A percentile compares a stretch with the other conserved stretches of the same genome.
These are phyloP conservation scores for Glebionis coronaria DNA, from an alignment of 129 eudicot genomes.

Conservation along the genomic window DNA sequence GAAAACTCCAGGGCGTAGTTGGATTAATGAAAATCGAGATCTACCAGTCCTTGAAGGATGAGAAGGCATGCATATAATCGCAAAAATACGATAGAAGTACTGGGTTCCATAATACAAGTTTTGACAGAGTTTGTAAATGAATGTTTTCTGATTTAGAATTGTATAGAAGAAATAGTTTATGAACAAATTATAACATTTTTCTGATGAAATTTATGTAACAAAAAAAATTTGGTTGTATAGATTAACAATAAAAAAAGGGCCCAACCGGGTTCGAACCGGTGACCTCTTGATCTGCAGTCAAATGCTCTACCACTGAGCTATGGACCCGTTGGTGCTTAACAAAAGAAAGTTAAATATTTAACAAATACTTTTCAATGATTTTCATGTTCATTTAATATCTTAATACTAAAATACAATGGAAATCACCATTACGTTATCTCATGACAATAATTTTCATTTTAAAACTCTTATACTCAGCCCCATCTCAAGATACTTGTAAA, in stretches of 20 bases:
- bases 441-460: too few species aligned
- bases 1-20: slow-evolving; percentile 59
- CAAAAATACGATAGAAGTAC: background rate
- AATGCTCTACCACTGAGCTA: slow-evolving; percentile 99
- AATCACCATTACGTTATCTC: too few species aligned
- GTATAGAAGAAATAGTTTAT: too few species aligned
- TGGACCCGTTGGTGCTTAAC: slow-evolving; percentile 35
- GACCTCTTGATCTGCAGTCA: slow-evolving; percentile 99
- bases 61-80: background rate
- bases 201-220: background rate
- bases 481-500: too few species aligned
- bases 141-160: background rate
- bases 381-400: too few species aligned
- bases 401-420: too few species aligned
- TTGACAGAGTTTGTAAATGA: slow-evolving; percentile 4
- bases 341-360: too few species aligned
- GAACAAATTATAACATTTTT: too few species aligned
- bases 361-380: too few species aligned
- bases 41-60: slow-evolving; percentile 18
- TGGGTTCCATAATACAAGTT: slow-evolving; percentile 6
- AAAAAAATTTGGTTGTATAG: too few species aligned
- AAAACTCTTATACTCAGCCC: too few species aligned
- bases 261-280: slow-evolving; percentile 99
- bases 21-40: slow-evolving; percentile 39
- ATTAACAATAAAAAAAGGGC: slow-evolving; percentile 46